phyloP scores from a whole-genome alignment of 2,329 filamentous ascomycete species.

The Phaeosphaeriaceae sp. region DNA sequence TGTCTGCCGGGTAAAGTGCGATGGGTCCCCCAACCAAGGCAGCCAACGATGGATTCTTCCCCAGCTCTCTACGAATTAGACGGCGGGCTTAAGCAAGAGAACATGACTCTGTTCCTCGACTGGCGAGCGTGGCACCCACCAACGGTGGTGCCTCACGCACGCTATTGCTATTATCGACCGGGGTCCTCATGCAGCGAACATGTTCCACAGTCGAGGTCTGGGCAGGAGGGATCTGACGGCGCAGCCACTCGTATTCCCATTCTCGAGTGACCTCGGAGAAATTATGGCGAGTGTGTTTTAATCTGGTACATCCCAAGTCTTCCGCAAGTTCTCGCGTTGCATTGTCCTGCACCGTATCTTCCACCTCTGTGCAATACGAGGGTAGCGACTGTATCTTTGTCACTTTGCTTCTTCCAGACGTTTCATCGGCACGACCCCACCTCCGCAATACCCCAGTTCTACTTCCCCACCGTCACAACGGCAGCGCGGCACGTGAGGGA shows the following conservation, averaged over 20 bases:
- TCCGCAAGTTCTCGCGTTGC: constrained; percentile 4
- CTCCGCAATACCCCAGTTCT: constrained; percentile 3
- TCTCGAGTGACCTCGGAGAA: constrained; percentile 11
- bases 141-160: constrained; percentile 22
- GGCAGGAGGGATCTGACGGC: constrained; percentile 12
- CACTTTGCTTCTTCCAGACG: constrained; percentile 1
- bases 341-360: not conserved
- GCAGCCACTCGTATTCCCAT: constrained; percentile 16
- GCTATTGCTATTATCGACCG: constrained; percentile 17
- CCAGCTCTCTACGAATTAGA: constrained; percentile 25
- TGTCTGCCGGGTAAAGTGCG: constrained; percentile 40
- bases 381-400: not conserved
- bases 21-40: constrained; percentile 18
- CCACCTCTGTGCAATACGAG: not conserved
- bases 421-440: not conserved
- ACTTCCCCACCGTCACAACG: constrained; percentile 9
- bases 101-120: constrained; percentile 22
- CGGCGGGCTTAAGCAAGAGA: constrained; percentile 3
- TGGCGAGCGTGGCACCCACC: constrained; percentile 26
- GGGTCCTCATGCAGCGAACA: constrained; percentile 12
- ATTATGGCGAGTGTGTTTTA: constrained; percentile 16
- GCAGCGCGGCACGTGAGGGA: constrained; percentile 2
- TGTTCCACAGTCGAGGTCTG: constrained; percentile 15
- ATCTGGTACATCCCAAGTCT: constrained; percentile 16
- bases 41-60: constrained; percentile 15